Evolutionary conservation across 805 yeast species (phyloP).

Genomic region (Ogataea glucozyma): DNA sequence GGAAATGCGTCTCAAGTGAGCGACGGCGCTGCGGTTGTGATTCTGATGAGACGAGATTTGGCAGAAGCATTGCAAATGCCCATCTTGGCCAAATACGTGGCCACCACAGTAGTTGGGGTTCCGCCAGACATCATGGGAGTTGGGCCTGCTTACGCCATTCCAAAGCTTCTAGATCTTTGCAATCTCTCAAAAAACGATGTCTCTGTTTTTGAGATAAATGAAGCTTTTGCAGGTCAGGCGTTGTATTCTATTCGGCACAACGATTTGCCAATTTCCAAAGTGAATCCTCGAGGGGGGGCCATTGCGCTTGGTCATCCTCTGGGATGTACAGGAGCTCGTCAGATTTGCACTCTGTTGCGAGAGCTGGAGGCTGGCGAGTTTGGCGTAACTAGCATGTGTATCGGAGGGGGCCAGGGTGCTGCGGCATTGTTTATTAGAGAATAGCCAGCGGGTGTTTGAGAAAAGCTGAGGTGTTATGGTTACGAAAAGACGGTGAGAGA

Average conservation of each 20-base stretch:
- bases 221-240: slow-evolving; percentile 96
- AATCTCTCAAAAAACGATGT: slow-evolving; percentile 61
- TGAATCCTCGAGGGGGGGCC: slow-evolving; percentile 95
- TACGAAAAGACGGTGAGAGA: no score
- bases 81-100: slow-evolving; percentile 77
- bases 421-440: slow-evolving; percentile 85
- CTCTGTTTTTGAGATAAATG: slow-evolving; percentile 83
- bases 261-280: slow-evolving; percentile 67
- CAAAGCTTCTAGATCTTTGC: slow-evolving; percentile 57
- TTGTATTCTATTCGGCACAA: slow-evolving; percentile 67
- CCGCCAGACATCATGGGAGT: slow-evolving; percentile 98
- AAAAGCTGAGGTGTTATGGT: no score
- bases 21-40: slow-evolving; percentile 92
- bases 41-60: slow-evolving; percentile 79
- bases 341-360: slow-evolving; percentile 82
- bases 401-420: slow-evolving; percentile 99
- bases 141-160: slow-evolving; percentile 96
- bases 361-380: slow-evolving; percentile 77
- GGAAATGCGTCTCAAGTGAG: slow-evolving; percentile 96
- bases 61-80: slow-evolving; percentile 75
- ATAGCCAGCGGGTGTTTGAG: slow-evolving; percentile 37
- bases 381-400: slow-evolving; percentile 95
- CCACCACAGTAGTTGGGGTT: slow-evolving; percentile 82
- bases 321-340: slow-evolving; percentile 86
- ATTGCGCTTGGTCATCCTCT: slow-evolving; percentile 95